phyloP scores from a whole-genome alignment of 2,329 filamentous ascomycete species.

The Cryoendolithus antarcticus region DNA sequence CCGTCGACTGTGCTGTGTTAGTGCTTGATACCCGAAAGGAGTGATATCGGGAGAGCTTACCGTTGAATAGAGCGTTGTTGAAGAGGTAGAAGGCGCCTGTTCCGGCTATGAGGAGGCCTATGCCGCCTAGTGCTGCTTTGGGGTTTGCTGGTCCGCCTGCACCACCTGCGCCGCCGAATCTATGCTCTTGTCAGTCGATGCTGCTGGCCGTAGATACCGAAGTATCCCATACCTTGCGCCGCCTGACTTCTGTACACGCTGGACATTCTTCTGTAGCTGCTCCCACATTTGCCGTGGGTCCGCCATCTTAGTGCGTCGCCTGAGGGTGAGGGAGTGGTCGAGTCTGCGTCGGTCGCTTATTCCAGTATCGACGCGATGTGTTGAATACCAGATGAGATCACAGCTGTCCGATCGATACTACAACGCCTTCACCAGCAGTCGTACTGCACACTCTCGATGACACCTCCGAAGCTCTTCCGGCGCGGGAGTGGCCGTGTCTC shows the following conservation, averaged over 20 bases:
- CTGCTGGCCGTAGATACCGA: no score
- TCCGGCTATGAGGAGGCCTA: slow-evolving; percentile 41
- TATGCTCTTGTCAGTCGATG: slow-evolving; percentile 15
- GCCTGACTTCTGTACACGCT: slow-evolving; percentile 35
- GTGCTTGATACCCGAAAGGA: no score
- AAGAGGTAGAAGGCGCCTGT: slow-evolving; percentile 39
- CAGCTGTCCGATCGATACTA: no score
- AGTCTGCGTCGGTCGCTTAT: no score
- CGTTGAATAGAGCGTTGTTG: slow-evolving; percentile 58
- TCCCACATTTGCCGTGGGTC: slow-evolving; percentile 57
- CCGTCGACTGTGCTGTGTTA: slow-evolving; percentile 56
- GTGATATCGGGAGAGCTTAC: slow-evolving; percentile 24
- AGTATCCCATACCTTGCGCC: not conserved
- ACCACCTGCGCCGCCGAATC: slow-evolving; percentile 37
- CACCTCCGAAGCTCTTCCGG: no score
- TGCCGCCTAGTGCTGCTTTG: slow-evolving; percentile 41
- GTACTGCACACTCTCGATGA: no score
- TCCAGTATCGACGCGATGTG: no score
- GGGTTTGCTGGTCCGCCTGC: slow-evolving; percentile 34
- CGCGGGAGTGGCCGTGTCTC: no score
- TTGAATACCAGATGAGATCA: no score
- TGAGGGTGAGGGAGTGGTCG: not conserved
- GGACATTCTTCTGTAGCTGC: slow-evolving; percentile 50
- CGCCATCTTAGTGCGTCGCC: slow-evolving; percentile 15
- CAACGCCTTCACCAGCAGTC: no score